Conservation (phyloP, 495 filamentous ascomycete species). For the Evernia prunastri region DNA sequence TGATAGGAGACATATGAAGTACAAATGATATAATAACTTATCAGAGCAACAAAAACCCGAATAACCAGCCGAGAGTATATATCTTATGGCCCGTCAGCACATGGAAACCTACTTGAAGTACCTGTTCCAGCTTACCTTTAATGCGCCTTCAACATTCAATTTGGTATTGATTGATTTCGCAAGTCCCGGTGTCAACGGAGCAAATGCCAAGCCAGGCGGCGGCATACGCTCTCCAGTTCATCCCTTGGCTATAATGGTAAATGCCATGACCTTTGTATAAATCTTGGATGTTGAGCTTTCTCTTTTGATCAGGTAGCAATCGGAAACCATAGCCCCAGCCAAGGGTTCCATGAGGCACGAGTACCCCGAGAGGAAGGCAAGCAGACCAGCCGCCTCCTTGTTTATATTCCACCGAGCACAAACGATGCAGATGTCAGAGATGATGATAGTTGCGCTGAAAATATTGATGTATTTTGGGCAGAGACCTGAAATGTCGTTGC, state of each 20-base stretch:
- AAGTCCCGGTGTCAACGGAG: conserved; percentile 26
- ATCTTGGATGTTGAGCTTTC: conserved; percentile 41
- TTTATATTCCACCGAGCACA: conserved; percentile 61
- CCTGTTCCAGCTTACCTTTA: conserved; percentile 20
- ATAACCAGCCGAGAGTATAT: conserved; percentile 47
- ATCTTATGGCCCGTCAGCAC: conserved; percentile 28
- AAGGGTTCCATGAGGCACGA: conserved; percentile 34
- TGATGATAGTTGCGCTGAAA: conserved; percentile 47
- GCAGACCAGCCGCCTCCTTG: conserved; percentile 48
- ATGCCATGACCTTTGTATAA: conserved; percentile 48
- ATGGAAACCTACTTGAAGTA: neutral
- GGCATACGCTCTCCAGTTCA: conserved; percentile 31
- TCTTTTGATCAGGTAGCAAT: conserved; percentile 44
- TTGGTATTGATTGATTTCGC: conserved; percentile 25
- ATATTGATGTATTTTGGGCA: conserved; percentile 56
- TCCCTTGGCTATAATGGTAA: conserved; percentile 29
- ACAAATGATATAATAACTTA: conserved; percentile 35
- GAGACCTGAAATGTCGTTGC: conserved; percentile 54
- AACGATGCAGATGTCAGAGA: conserved; percentile 44
- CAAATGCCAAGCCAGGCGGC: conserved; percentile 23
- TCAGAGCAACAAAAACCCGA: conserved; percentile 39
- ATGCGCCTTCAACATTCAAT: conserved; percentile 24
- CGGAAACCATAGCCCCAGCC: conserved; percentile 42
- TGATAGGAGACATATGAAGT: conserved; percentile 34
- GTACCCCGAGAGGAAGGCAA: conserved; percentile 53